Evolutionary conservation across 208 protist genomes (phyloP).

Genomic region (Leishmania lainsoni): DNA sequence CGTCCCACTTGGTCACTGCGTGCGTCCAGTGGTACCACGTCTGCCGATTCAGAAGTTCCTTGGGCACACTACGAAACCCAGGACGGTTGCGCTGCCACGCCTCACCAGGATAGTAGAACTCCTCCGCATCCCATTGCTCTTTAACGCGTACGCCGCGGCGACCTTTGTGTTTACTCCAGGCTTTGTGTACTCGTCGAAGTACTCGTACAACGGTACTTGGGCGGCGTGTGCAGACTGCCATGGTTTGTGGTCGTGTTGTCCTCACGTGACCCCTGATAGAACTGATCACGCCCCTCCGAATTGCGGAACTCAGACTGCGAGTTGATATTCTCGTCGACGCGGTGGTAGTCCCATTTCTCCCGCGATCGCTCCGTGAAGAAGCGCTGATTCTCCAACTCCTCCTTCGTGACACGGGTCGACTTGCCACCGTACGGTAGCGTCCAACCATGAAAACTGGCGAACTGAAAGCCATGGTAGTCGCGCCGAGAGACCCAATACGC

Average conservation of each 20-base stretch:
- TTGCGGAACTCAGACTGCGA: conserved; percentile 76
- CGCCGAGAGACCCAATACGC: conserved; percentile 8
- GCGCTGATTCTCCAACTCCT: conserved; percentile 68
- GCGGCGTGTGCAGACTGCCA: conserved; percentile 77
- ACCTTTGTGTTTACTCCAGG: conserved; percentile 80
- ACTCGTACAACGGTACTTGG: conserved; percentile 87
- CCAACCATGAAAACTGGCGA: conserved; percentile 81
- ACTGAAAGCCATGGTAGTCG: conserved; percentile 76
- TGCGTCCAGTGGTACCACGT: conserved; percentile 92
- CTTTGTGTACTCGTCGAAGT: conserved; percentile 92
- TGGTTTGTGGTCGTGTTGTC: conserved; percentile 74
- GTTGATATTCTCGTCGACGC: conserved; percentile 91
- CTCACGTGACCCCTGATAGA: conserved; percentile 77
- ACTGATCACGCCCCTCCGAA: conserved; percentile 64
- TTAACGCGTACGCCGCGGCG: conserved; percentile 77
- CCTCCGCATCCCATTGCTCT: conserved; percentile 87
- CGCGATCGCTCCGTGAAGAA: conserved; percentile 71
- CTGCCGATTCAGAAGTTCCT: conserved; percentile 85
- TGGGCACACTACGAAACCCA: conserved; percentile 84
- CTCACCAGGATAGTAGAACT: conserved; percentile 92
- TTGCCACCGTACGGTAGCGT: conserved; percentile 66
- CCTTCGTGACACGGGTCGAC: conserved; percentile 60
- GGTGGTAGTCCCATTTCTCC: conserved; percentile 88
- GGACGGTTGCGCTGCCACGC: conserved; percentile 85
- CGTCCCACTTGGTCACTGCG: conserved; percentile 85